Conservation (phyloP, 2,329 filamentous ascomycete genomes). For the Aureobasidium uvarum region DNA sequence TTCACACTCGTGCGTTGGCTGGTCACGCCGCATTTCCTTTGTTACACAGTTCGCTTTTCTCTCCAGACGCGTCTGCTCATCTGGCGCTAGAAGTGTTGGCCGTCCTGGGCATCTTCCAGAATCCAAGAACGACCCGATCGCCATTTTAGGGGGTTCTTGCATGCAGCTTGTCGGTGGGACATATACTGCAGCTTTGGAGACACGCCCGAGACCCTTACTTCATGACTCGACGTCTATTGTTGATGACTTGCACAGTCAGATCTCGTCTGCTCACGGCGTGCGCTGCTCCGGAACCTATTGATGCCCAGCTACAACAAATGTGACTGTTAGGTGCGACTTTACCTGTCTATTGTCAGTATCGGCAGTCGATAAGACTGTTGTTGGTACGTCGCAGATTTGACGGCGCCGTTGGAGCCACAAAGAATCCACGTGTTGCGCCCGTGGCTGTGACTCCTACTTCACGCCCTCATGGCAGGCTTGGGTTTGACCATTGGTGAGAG, state of each 20-base stretch:
- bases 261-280: neutral
- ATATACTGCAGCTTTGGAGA: neutral
- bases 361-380: conserved; percentile 24
- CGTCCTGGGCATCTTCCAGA: conserved; percentile 14
- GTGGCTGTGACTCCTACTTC: conserved; percentile 17
- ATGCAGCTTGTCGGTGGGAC: conserved; percentile 16
- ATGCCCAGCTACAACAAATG: neutral
- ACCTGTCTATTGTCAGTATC: conserved; percentile 9
- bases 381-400: conserved; percentile 6
- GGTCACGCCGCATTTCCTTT: conserved; percentile 16
- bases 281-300: neutral
- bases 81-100: conserved; percentile 13
- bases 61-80: neutral
- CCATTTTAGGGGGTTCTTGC: conserved; percentile 20
- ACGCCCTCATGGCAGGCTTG: conserved; percentile 12
- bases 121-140: conserved; percentile 12
- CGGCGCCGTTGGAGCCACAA: conserved; percentile 17
- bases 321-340: conserved; percentile 4
- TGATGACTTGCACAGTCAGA: conserved; percentile 15
- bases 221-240: conserved; percentile 14
- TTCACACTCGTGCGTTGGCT: conserved; percentile 17
- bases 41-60: conserved; percentile 11
- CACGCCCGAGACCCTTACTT: conserved; percentile 2
- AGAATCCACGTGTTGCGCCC: conserved; percentile 17
- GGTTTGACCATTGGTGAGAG: neutral